Evolutionary conservation across 164 flowering plant species (phyloP).

Genomic region (Magnolia officinalis): DNA sequence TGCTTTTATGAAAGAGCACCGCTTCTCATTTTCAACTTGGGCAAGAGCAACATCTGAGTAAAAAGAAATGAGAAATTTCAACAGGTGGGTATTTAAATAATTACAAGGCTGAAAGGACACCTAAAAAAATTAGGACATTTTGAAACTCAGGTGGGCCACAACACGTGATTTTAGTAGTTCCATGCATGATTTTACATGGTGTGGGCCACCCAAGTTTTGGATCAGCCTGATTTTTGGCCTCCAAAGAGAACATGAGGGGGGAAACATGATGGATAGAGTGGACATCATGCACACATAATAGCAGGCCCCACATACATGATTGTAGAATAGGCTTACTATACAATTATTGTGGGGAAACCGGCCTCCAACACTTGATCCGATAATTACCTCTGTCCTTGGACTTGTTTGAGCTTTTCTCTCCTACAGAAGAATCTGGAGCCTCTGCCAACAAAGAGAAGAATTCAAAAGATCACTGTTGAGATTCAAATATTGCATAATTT

Average conservation of each 20-base stretch:
- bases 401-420: constrained; percentile 41
- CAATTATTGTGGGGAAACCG: too few species aligned
- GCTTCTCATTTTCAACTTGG: constrained; percentile 66
- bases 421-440: constrained; percentile 32
- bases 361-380: background rate
- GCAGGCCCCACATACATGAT: background rate
- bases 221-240: background rate
- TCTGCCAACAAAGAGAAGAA: constrained; percentile 27
- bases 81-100: too few species aligned
- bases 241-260: background rate
- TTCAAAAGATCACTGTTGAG: background rate
- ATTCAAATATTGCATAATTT: too few species aligned
- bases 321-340: background rate
- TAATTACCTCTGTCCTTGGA: constrained; percentile 66
- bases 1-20: constrained; percentile 67
- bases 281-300: background rate
- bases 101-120: too few species aligned
- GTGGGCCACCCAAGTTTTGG: background rate
- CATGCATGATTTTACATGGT: background rate
- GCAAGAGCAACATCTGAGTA: constrained; percentile 68
- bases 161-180: too few species aligned
- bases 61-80: background rate
- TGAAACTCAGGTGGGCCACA: too few species aligned
- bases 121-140: too few species aligned
- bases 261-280: background rate